Base-by-base conservation (phyloP, 352 stramenopile species). In the Phytophthora sp. region DNA sequence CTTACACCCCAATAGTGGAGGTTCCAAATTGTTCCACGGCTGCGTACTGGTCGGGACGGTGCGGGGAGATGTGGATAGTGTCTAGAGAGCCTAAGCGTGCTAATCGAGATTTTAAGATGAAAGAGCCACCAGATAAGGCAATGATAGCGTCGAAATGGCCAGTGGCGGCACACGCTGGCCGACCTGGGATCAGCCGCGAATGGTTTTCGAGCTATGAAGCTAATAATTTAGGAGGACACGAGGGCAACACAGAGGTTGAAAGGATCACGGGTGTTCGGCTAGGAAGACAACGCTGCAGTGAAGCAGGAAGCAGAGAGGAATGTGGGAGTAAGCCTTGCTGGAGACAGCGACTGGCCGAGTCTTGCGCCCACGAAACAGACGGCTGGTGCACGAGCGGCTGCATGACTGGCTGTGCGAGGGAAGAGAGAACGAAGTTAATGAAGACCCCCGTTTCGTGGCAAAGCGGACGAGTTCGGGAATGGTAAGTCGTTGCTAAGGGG, bases 1-100 rank as follows among this genome's bases (percentile, higher is more conserved):
- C n/a, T n/a, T n/a, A n/a, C n/a, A n/a, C n/a, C n/a, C n/a, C n/a
- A n/a, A n/a, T n/a, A n/a, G n/a, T n/a, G n/a, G n/a, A n/a, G n/a
- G n/a, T n/a, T n/a, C n/a, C n/a, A n/a, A n/a, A n/a, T n/a, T n/a
- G n/a, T n/a, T n/a, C n/a, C n/a, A n/a, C n/a, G 16, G 36, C 51
- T 2, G 51, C 49, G 7, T 59, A 59, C 24, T 50, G 51, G 26
- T 12, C 33, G 36, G 11, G 41, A 9, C 31, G 51, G 51, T 50
- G 38, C n/a, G 15, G 27, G 26, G 39, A 50, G 6, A 59, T 36
- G 5, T 11, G 49, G 24, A 24, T 7, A 1, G n/a, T 29, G 15
- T 29, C 35, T 9, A 2, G 20, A 0, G 51, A 59, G 24, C 36
- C 51, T 4, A 59, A 38, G 16, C 51, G 51, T 6, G 36, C 36